Percentiles rank a stretch among this genome's conserved stretches.
Conservation (phyloP, 1,139 yeast species). For the Kurtzmaniella quercitrusa region DNA sequence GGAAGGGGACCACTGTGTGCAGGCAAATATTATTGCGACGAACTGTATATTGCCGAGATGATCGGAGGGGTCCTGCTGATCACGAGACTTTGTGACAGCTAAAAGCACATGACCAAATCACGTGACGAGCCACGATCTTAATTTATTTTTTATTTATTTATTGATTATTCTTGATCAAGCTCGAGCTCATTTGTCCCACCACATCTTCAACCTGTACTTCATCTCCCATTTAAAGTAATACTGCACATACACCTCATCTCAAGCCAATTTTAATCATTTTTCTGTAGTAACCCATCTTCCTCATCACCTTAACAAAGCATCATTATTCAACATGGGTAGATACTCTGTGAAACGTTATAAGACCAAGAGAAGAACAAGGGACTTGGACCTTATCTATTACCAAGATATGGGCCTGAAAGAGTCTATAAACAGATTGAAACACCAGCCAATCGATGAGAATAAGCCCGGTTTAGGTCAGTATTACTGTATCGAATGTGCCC, state of each 20-base stretch:
- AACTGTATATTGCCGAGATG: neutral
- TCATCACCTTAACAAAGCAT: neutral
- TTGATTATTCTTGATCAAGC: neutral
- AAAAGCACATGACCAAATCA: neutral
- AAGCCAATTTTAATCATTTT: neutral
- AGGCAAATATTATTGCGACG: neutral
- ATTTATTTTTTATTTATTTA: neutral
- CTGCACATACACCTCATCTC: slow-evolving; percentile 1
- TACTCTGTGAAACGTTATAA: slow-evolving; percentile 72
- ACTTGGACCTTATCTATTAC: slow-evolving; percentile 70
- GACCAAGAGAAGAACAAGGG: slow-evolving; percentile 81
- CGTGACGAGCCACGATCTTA: neutral
- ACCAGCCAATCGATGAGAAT: slow-evolving; percentile 85
- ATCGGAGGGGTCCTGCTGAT: neutral
- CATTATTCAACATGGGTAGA: slow-evolving; percentile 66
- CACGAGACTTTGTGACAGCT: slow-evolving; percentile 2
- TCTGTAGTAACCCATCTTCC: too few relatives aligned
- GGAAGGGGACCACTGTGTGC: neutral
- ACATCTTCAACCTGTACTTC: neutral
- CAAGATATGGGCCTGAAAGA: slow-evolving; percentile 67
- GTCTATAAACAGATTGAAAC: slow-evolving; percentile 57
- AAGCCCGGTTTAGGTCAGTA: slow-evolving; percentile 93
- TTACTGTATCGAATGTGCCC: slow-evolving; percentile 92
- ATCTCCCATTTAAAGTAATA: too few relatives aligned
- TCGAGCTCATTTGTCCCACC: neutral